Evolutionary conservation across 129 eudicot genomes (phyloP), one percentile per base, ranked within the genome.

Genomic region (Artemisia argyi): DNA sequence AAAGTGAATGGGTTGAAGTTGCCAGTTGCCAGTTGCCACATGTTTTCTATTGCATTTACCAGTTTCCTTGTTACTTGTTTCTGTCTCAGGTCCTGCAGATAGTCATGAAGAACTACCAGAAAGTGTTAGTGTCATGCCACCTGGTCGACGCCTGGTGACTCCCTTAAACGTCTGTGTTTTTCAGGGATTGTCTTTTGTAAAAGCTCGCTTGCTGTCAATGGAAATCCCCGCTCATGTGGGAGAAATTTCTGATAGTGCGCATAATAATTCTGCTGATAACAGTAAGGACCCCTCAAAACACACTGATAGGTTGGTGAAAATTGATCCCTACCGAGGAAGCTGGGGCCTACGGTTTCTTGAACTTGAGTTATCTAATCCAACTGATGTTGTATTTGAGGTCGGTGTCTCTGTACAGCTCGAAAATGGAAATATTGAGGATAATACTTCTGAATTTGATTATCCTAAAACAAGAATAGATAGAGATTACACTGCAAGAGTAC

Each of bases 331-430:
- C 77, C 90, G 98, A 79, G 98, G 98, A 80, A 94, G 97, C 69
- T 94, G 96, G 97, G 98, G 98, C 11, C 74, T 94, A 19, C 88
- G 97, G 50, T 94, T 94, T 80, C 97, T 94, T 62, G 98, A 94
- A 79, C 84, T 94, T 26, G 98, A 94, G 83, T 61, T 94, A 69
- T 90, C 93, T 56, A 94, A 94, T 72, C 98, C 97, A n/a, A 94
- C 98, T 8, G 97, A 94, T 52, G 85, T 88, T 28, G 91, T 89
- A 35, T 94, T 94, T 75, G 96, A 94, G 78, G 85, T 87, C 24
- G 80, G 92, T 49, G 97, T 94, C 71, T 94, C 97, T 1, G 95
- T 94, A 48, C 88, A 85, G 82, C 72, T 90, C 14, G 98, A 89
- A 61, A 83, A 71, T 13, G 26, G 81, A 22, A 75, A 51, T 65